phyloP scores from a whole-genome alignment of 768 basidiomycete species.

The Trametes cingulata region DNA sequence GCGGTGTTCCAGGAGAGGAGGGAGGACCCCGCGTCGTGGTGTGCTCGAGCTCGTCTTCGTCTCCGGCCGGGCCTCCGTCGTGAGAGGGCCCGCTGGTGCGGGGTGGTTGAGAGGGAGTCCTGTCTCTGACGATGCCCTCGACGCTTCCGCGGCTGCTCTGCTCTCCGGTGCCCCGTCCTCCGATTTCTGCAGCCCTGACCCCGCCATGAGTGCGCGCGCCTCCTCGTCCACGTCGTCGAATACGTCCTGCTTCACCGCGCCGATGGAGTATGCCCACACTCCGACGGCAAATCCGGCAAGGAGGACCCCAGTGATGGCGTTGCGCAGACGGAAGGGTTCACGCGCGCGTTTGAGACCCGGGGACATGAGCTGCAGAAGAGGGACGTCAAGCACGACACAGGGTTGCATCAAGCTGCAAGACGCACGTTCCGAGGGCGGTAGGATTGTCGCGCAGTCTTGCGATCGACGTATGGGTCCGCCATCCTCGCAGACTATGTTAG shows the following conservation, averaged over 20 bases:
- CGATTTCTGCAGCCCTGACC: conserved; percentile 26
- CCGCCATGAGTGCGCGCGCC: conserved; percentile 53
- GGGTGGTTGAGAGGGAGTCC: neutral
- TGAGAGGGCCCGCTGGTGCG: neutral
- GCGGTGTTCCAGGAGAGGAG: conserved; percentile 41
- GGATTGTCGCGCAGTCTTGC: conserved; percentile 35
- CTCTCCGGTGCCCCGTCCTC: conserved; percentile 35
- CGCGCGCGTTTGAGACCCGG: conserved; percentile 86
- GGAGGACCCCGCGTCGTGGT: conserved; percentile 45
- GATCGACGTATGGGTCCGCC: conserved; percentile 38
- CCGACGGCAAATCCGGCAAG: conserved; percentile 76
- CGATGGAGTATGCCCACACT: conserved; percentile 91
- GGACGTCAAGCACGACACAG: neutral
- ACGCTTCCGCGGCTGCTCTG: conserved; percentile 26
- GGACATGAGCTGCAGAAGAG: conserved; percentile 69
- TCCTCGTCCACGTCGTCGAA: conserved; percentile 88
- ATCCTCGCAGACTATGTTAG: conserved; percentile 22
- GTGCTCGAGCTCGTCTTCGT: neutral
- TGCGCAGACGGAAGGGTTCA: conserved; percentile 76
- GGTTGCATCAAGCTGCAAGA: neutral
- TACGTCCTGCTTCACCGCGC: conserved; percentile 90
- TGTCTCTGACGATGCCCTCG: conserved; percentile 14
- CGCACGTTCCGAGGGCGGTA: conserved; percentile 43
- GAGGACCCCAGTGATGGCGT: conserved; percentile 73
- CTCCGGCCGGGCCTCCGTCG: neutral